These are phyloP conservation scores for Shiraia sp. DNA, from an alignment of 2,329 filamentous ascomycete species.

Conservation along the genomic window DNA sequence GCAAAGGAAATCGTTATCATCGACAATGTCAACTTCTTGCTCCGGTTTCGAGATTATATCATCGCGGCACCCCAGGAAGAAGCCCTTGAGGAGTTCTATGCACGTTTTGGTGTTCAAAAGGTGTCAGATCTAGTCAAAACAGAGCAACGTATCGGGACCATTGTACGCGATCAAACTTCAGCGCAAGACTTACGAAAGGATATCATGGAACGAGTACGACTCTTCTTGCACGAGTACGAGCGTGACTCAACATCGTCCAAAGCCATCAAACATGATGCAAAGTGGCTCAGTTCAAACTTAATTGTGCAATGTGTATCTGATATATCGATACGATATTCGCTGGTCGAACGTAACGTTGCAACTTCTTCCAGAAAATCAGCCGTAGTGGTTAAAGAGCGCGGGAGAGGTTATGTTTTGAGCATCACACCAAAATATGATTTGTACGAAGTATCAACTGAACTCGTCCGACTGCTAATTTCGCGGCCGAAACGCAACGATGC, in stretches of 20 bases:
- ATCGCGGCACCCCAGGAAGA: slow-evolving; percentile 92
- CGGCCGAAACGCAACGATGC: slow-evolving; percentile 87
- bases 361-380: slow-evolving; percentile 57
- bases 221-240: slow-evolving; percentile 86
- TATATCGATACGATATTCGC: slow-evolving; percentile 75
- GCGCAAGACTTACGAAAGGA: slow-evolving; percentile 74
- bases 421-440: slow-evolving; percentile 78
- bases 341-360: slow-evolving; percentile 68
- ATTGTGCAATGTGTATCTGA: slow-evolving; percentile 76
- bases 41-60: slow-evolving; percentile 81
- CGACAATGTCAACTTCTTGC: slow-evolving; percentile 61
- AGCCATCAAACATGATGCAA: slow-evolving; percentile 80
- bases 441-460: slow-evolving; percentile 88
- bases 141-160: slow-evolving; percentile 71
- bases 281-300: slow-evolving; percentile 88
- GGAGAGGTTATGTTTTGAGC: slow-evolving; percentile 69
- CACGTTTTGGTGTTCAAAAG: slow-evolving; percentile 74
- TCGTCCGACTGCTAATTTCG: slow-evolving; percentile 78
- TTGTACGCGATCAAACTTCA: slow-evolving; percentile 67
- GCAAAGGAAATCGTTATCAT: slow-evolving; percentile 76
- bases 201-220: slow-evolving; percentile 82
- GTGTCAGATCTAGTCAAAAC: slow-evolving; percentile 80
- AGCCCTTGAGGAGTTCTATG: slow-evolving; percentile 79
- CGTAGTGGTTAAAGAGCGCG: slow-evolving; percentile 75
- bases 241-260: slow-evolving; percentile 56